Evolutionary conservation across 805 yeast species (phyloP).

Genomic region (Candida taoyuanica): DNA sequence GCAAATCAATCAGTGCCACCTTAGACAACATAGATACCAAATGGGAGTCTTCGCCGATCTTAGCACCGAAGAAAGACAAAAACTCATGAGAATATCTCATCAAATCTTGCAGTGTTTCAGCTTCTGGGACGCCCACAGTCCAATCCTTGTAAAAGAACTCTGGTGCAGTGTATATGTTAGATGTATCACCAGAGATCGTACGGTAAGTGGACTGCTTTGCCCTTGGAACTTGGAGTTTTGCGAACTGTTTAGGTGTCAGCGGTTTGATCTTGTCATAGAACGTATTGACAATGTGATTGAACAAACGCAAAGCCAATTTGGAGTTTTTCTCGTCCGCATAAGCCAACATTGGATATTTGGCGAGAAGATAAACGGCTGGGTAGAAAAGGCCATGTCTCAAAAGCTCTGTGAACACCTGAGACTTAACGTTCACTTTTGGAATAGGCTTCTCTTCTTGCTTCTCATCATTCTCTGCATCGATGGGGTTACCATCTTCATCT

Average conservation of each 20-base stretch:
- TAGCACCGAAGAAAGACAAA: slow-evolving; percentile 51
- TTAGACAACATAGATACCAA: slow-evolving; percentile 58
- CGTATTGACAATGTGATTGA: slow-evolving; percentile 46
- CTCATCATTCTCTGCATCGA: slow-evolving; percentile 4
- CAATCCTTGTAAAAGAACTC: slow-evolving; percentile 40
- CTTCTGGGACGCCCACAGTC: slow-evolving; percentile 36
- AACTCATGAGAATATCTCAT: slow-evolving; percentile 43
- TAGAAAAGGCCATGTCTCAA: slow-evolving; percentile 56
- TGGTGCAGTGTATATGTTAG: neutral
- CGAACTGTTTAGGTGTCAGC: slow-evolving; percentile 8
- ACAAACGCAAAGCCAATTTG: slow-evolving; percentile 43
- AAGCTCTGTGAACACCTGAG: slow-evolving; percentile 46
- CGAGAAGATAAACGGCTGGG: slow-evolving; percentile 56
- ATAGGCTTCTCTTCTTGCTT: slow-evolving; percentile 1
- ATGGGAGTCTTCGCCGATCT: slow-evolving; percentile 42
- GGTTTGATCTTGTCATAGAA: slow-evolving; percentile 32
- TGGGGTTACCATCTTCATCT: slow-evolving; percentile 37
- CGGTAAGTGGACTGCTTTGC: neutral
- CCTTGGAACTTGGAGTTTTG: slow-evolving; percentile 13
- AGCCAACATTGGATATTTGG: slow-evolving; percentile 58
- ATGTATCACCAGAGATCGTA: neutral
- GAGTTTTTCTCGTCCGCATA: slow-evolving; percentile 47
- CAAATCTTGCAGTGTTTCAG: slow-evolving; percentile 40
- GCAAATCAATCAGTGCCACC: slow-evolving; percentile 43
- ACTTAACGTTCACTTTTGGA: slow-evolving; percentile 31